Evolutionary conservation across 2,329 filamentous ascomycete species (phyloP), one percentile per base, ranked within the genome.

Genomic region (Diaporthe eres): DNA sequence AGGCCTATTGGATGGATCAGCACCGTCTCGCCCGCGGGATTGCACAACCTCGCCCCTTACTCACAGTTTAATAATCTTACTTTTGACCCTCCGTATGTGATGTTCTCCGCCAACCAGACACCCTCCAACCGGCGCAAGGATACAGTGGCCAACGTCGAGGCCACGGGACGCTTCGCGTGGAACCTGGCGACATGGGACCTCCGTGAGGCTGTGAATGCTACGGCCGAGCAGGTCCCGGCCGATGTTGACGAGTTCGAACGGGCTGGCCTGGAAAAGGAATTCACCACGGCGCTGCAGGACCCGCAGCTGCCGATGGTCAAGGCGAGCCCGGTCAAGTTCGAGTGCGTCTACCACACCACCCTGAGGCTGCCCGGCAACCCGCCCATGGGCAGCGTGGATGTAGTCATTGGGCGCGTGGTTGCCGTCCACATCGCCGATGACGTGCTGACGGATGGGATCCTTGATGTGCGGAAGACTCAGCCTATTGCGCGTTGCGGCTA

Each of bases 1-100:
- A 87, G 90, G 22, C 90, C 90, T 31, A 92, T 92, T 71, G 91
- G 90, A 77, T 92, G 90, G 90, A 92, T 92, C 79, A 90, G 87
- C 31, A 91, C 90, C 0, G 84, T 87, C 75, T 88, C 86, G n/a
- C 80, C 82, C 22, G 78, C 81, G 9, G 87, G 87, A 75, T 80
- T 82, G 67, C 84, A 88, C 80, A 92, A 92, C 78, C 86, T 92
- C 2, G 90, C 90, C 0, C 90, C 90, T 0, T 92, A 90, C 82
- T 88, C 84, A 0, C 90, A 92, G 82, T 92, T 92, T 85, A 91
- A 89, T 81, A 92, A 92, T 78, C 85, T 92, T 0, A 91, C 89
- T 44, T 92, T 91, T 82, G 89, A 91, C 80, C 90, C 90, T 0
- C 90, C 90, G 0, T 91, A 91, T 79, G 87, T 92, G 39, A 90